These are phyloP conservation scores for Mycena alexandri DNA, from an alignment of 768 basidiomycete species.

Conservation along the genomic window DNA sequence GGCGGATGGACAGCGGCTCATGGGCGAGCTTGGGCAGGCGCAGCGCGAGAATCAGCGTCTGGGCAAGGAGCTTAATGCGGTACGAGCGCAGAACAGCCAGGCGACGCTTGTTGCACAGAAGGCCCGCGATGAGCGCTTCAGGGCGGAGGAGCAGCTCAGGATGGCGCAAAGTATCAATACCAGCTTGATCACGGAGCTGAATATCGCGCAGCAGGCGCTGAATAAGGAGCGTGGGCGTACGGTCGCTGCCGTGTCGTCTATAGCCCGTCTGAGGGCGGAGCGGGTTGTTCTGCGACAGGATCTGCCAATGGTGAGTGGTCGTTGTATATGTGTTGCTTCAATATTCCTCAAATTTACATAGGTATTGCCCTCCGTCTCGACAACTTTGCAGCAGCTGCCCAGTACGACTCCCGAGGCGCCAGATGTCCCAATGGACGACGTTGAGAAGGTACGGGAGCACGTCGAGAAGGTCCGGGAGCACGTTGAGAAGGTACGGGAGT, in stretches of 20 bases:
- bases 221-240: constrained; percentile 22
- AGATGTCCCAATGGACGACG: constrained; percentile 6
- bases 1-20: constrained; percentile 5
- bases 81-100: constrained; percentile 1
- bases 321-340: background rate
- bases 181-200: constrained; percentile 8
- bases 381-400: background rate
- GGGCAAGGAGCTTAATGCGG: background rate
- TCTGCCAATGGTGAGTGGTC: constrained; percentile 7
- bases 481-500: background rate
- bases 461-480: background rate
- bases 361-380: background rate
- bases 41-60: background rate
- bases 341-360: background rate
- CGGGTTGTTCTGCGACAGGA: constrained; percentile 5
- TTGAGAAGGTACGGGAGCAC: background rate
- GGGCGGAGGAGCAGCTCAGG: constrained; percentile 11
- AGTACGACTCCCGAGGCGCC: background rate
- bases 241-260: background rate
- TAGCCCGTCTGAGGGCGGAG: constrained; percentile 19
- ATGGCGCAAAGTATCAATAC: background rate
- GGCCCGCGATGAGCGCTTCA: background rate
- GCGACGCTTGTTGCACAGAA: background rate
- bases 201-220: constrained; percentile 1
- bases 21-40: background rate